Evolutionary conservation across 179 eudicot species (phyloP), one percentile per base, ranked within the genome.

Genomic region (Spinacia oleracea): DNA sequence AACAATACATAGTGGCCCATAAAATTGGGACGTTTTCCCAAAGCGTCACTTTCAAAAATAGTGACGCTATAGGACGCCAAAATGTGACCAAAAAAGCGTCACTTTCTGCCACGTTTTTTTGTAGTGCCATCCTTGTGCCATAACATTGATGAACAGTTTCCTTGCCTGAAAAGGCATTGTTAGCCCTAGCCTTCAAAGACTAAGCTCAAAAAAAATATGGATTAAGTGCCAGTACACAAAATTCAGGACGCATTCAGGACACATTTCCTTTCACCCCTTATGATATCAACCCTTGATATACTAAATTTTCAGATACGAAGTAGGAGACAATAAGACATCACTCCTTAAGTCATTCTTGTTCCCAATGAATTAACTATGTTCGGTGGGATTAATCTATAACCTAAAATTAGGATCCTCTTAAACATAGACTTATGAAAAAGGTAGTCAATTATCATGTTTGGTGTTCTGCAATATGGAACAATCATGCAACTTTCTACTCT

Each of bases 41-140:
- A n/a, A n/a, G n/a, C n/a, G n/a, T n/a, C n/a, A n/a, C n/a, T n/a
- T n/a, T n/a, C n/a, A n/a, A n/a, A n/a, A n/a, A n/a, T n/a, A n/a
- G n/a, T n/a, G n/a, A n/a, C n/a, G n/a, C n/a, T n/a, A n/a, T n/a
- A n/a, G n/a, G n/a, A n/a, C n/a, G n/a, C n/a, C n/a, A n/a, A n/a
- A n/a, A n/a, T n/a, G n/a, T n/a, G n/a, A n/a, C n/a, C n/a, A n/a
- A n/a, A n/a, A n/a, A n/a, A n/a, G n/a, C n/a, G n/a, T n/a, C n/a
- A n/a, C n/a, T n/a, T n/a, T n/a, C n/a, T n/a, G n/a, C n/a, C n/a
- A n/a, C n/a, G n/a, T n/a, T n/a, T n/a, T n/a, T n/a, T n/a, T n/a
- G 85, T 32, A 95, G 95, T 76, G 98, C 98, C 62, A 95, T 88
- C 83, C 97, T 88, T 32, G 98, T 91, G 23, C 98, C 98, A 86